phyloP scores from a whole-genome alignment of 768 basidiomycete species.

The Guyanaporus albipodus region DNA sequence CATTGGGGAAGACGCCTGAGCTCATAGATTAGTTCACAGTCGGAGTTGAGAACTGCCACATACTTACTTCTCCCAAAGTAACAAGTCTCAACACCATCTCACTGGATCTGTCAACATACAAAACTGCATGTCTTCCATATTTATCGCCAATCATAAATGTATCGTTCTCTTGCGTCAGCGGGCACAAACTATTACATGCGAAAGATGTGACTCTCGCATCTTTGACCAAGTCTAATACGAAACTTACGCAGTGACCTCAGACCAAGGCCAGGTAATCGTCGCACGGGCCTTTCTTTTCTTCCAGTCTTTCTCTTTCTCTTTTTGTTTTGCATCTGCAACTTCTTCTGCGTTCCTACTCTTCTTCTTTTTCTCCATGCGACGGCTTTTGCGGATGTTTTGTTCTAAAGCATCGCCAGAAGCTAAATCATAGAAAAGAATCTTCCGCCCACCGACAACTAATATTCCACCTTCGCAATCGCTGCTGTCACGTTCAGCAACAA shows the following conservation, averaged over 20 bases:
- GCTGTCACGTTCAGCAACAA: slow-evolving; percentile 18
- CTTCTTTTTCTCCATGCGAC: slow-evolving; percentile 49
- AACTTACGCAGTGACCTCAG: slow-evolving; percentile 63
- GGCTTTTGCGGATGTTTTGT: slow-evolving; percentile 53
- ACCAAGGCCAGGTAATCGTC: slow-evolving; percentile 72
- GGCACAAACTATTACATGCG: slow-evolving; percentile 42
- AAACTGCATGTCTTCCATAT: slow-evolving; percentile 65
- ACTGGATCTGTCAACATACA: slow-evolving; percentile 47
- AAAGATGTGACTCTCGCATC: neutral
- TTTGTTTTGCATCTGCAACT: slow-evolving; percentile 45
- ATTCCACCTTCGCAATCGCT: slow-evolving; percentile 57
- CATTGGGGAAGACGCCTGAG: slow-evolving; percentile 66
- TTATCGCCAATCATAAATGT: slow-evolving; percentile 64
- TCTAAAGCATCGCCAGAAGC: slow-evolving; percentile 44
- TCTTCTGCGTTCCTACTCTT: slow-evolving; percentile 42
- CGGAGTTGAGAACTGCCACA: slow-evolving; percentile 4
- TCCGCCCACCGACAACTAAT: slow-evolving; percentile 64
- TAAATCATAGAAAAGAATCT: slow-evolving; percentile 60
- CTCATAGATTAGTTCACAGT: slow-evolving; percentile 6
- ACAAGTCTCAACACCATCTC: slow-evolving; percentile 45
- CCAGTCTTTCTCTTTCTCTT: slow-evolving; percentile 53
- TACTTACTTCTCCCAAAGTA: slow-evolving; percentile 76
- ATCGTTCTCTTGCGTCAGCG: slow-evolving; percentile 42
- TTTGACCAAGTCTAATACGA: neutral
- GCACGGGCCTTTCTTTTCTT: slow-evolving; percentile 54